phyloP scores from a whole-genome alignment of 2,329 filamentous ascomycete species.

The Seiridium cupressi region DNA sequence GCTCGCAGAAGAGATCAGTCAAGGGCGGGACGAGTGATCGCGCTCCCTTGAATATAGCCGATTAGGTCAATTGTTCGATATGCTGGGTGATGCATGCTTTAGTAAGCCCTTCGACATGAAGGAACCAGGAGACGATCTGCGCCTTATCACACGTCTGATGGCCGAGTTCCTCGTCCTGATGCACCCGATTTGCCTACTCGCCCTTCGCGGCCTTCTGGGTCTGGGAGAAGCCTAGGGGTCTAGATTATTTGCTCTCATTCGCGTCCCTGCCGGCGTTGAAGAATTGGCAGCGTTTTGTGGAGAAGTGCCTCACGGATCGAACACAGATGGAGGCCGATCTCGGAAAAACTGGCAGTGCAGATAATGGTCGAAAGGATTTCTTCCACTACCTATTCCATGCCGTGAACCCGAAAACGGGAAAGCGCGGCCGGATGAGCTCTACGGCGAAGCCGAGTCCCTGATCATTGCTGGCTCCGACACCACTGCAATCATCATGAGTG shows the following conservation, averaged over 20 bases:
- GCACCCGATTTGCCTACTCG: conserved; percentile 1
- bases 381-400: conserved; percentile 5
- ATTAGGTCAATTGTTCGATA: conserved; percentile 7
- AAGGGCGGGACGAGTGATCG: neutral
- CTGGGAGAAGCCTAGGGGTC: neutral
- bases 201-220: neutral
- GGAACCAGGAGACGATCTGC: neutral
- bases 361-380: conserved; percentile 1
- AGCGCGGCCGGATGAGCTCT: neutral
- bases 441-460: neutral
- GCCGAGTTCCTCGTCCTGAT: conserved; percentile 1
- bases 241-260: neutral
- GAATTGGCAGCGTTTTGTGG: conserved; percentile 4
- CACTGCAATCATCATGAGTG: neutral
- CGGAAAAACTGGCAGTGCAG: neutral
- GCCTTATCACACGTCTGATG: neutral
- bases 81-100: conserved; percentile 5
- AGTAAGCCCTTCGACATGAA: conserved; percentile 6
- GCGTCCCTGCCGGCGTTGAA: neutral
- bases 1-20: neutral
- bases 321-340: neutral
- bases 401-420: neutral
- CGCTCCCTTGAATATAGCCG: conserved; percentile 4
- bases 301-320: neutral
- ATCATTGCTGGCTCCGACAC: conserved; percentile 5